Base-by-base conservation (phyloP, 2,329 filamentous ascomycete genomes). In the Xylariomycetidae sp. region DNA sequence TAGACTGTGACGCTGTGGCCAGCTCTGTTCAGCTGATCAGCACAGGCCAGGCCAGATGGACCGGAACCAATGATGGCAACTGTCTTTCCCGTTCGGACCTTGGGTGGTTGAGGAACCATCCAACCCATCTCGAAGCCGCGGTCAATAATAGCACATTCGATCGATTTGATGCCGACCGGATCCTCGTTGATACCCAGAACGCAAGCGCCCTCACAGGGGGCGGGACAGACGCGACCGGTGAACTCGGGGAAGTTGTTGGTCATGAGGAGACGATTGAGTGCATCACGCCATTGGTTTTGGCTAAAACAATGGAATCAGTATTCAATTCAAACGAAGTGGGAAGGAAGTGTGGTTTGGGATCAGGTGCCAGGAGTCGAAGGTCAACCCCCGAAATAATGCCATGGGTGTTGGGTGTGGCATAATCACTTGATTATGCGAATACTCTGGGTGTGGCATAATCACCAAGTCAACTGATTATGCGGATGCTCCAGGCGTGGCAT, bases 241-340 rank as follows among this genome's bases (percentile, higher is more conserved):
- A 96, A 96, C 59, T 97, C 90, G 4, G 90, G 90, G 74, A 97
- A 96, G 67, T 96, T 96, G 71, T 97, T 96, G 46, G 90, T 96
- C 85, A 94, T 90, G 34, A 96, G 71, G 9, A 97, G 74, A 39
- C 88, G 79, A 64, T 95, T 90, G 4, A 96, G 78, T 16, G 90
- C 90, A 62, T 96, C 89, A 49, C 81, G 77, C 90, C 90, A 97
- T 43, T 94, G 82, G 30, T 77, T 74, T 37, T 79, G 69, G 55
- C n/a, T n/a, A n/a, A n/a, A n/a, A n/a, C n/a, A n/a, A n/a, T n/a
- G n/a, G n/a, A n/a, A n/a, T n/a, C n/a, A n/a, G n/a, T n/a, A n/a
- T n/a, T n/a, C n/a, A n/a, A n/a, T n/a, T n/a, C n/a, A n/a, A n/a
- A n/a, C n/a, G n/a, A n/a, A n/a, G n/a, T n/a, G n/a, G n/a, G n/a